These are phyloP conservation scores for Paulownia fortunei DNA, from an alignment of 257 asterid genomes.

Conservation along the genomic window DNA sequence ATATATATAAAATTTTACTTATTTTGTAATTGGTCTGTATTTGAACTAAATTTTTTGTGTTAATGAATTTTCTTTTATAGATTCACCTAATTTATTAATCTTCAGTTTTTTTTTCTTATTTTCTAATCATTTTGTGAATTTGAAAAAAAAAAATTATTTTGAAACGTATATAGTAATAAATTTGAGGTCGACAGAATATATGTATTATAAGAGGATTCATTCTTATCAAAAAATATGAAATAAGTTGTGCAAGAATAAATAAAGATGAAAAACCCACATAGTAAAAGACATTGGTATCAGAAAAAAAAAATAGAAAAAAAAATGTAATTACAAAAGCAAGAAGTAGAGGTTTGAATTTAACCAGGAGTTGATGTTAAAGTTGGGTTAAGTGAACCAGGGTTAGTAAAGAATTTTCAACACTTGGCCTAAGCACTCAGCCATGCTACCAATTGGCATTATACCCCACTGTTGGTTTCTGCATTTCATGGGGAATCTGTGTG, in stretches of 20 bases:
- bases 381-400: slow-evolving; percentile 29
- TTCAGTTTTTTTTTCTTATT: not conserved
- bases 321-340: not conserved
- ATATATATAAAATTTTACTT: too few species aligned
- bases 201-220: not conserved
- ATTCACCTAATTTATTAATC: not conserved
- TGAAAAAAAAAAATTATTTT: not conserved
- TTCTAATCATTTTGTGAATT: not conserved
- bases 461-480: slow-evolving; percentile 28
- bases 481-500: slow-evolving; percentile 33
- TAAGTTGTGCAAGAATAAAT: not conserved
- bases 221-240: not conserved
- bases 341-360: not conserved
- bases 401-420: slow-evolving; percentile 45
- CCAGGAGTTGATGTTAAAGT: not conserved
- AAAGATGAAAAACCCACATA: not conserved
- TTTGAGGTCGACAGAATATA: not conserved
- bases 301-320: not conserved
- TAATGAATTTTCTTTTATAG: too few species aligned
- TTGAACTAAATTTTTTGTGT: not conserved
- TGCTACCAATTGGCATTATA: slow-evolving; percentile 56
- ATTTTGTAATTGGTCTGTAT: not conserved
- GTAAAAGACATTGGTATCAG: not conserved
- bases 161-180: not conserved
- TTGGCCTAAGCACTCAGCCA: slow-evolving; percentile 57